Evolutionary conservation across 768 basidiomycete genomes (phyloP).

Genomic region (Crassisporium funariophilum): DNA sequence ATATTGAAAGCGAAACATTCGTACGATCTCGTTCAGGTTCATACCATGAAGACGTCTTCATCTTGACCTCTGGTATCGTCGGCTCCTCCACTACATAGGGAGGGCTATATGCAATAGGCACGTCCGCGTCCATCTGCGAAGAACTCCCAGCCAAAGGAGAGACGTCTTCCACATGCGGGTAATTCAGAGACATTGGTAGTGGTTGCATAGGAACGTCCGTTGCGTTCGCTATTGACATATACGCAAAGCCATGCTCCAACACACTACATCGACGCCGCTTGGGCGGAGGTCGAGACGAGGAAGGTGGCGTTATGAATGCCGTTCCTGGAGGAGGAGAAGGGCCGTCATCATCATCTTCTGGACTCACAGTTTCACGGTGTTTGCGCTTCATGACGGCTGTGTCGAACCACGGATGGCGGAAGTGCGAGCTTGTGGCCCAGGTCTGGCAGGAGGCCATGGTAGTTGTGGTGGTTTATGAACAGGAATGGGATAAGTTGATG

Average conservation of each 20-base stretch:
- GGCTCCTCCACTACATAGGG: constrained; percentile 40
- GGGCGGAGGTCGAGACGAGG: constrained; percentile 26
- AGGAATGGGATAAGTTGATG: background rate
- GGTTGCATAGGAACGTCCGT: background rate
- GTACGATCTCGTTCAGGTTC: constrained; percentile 70
- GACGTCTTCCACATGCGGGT: constrained; percentile 8
- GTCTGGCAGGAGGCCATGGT: constrained; percentile 26
- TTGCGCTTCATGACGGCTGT: constrained; percentile 43
- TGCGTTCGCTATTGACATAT: constrained; percentile 40
- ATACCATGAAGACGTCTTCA: constrained; percentile 68
- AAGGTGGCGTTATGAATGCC: constrained; percentile 10
- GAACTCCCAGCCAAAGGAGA: constrained; percentile 6
- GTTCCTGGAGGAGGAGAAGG: constrained; percentile 5
- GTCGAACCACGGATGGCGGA: constrained; percentile 49
- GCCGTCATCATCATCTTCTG: no score
- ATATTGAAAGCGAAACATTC: constrained; percentile 26
- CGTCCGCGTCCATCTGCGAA: constrained; percentile 15
- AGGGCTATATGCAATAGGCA: constrained; percentile 4
- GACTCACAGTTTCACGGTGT: constrained; percentile 25
- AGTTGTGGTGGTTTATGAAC: background rate
- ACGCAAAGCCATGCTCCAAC: constrained; percentile 60
- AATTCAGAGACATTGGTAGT: constrained; percentile 7
- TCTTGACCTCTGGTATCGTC: constrained; percentile 53
- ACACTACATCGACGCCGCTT: constrained; percentile 53
- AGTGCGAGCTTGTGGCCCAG: constrained; percentile 26